Percentiles rank a stretch among this genome's conserved stretches.
These are phyloP conservation scores for Euphorbia neoarborescens DNA, from an alignment of 441 rosid species.

Conservation along the genomic window DNA sequence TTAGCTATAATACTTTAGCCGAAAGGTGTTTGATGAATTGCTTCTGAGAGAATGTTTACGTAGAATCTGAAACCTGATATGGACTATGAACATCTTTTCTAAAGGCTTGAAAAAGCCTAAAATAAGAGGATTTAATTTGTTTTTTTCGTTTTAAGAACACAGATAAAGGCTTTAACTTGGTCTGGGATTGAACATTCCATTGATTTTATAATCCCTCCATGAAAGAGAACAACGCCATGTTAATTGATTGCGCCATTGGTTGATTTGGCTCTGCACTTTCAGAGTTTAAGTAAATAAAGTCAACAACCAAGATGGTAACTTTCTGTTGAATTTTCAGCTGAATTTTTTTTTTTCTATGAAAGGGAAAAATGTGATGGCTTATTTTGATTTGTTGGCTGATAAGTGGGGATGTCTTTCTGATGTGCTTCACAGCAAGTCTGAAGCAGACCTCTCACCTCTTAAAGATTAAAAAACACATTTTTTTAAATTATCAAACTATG, in stretches of 20 bases:
- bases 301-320: too few relatives aligned
- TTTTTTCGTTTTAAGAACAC: not conserved
- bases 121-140: not conserved
- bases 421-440: conserved; percentile 16
- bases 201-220: not conserved
- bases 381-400: conserved; percentile 11
- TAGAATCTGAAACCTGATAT: not conserved
- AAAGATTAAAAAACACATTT: conserved; percentile 6
- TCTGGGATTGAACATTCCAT: not conserved
- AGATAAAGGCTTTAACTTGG: not conserved
- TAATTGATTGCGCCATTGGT: not conserved
- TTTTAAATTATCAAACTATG: not conserved
- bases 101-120: not conserved
- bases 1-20: not conserved
- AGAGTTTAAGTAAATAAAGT: not conserved
- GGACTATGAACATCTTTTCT: not conserved
- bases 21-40: conserved; percentile 2
- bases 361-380: conserved; percentile 14
- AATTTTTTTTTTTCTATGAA: not conserved
- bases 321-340: not conserved
- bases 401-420: conserved; percentile 15
- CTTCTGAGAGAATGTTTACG: not conserved
- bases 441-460: conserved; percentile 19
- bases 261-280: not conserved
- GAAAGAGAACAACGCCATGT: not conserved